Percentiles rank a stretch among this genome's conserved stretches.
Evolutionary conservation across 1,139 yeast genomes (phyloP).

Genomic region (Geotrichum cucujoidarum): DNA sequence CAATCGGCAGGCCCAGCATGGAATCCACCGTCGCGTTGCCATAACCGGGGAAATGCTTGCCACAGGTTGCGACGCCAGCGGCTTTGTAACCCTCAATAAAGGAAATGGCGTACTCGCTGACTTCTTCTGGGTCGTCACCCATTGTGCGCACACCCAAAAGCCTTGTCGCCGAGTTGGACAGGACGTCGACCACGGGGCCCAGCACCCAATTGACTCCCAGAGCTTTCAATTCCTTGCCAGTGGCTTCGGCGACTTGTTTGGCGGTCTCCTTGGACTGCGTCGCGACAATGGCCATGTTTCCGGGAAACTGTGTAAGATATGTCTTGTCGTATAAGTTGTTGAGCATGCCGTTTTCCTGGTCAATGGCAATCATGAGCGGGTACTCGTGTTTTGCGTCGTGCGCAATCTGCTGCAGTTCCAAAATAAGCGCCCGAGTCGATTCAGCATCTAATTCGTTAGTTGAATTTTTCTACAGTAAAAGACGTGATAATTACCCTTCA

Average conservation of each 20-base stretch:
- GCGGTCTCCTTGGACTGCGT: slow-evolving; percentile 50
- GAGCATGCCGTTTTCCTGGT: slow-evolving; percentile 49
- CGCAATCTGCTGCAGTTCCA: slow-evolving; percentile 55
- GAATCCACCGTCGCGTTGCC: slow-evolving; percentile 60
- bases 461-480: background rate
- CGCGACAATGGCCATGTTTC: slow-evolving; percentile 63
- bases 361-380: slow-evolving; percentile 46
- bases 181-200: slow-evolving; percentile 64
- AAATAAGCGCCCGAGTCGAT: slow-evolving; percentile 49
- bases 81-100: slow-evolving; percentile 52
- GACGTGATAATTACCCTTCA: slow-evolving; percentile 27
- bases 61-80: slow-evolving; percentile 55
- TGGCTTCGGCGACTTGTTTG: slow-evolving; percentile 51
- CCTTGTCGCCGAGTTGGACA: slow-evolving; percentile 53
- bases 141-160: slow-evolving; percentile 59
- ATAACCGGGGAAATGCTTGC: slow-evolving; percentile 65
- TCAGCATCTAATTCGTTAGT: slow-evolving; percentile 38
- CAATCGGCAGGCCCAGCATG: slow-evolving; percentile 54
- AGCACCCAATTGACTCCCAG: slow-evolving; percentile 55
- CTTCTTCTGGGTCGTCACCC: slow-evolving; percentile 59
- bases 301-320: slow-evolving; percentile 55
- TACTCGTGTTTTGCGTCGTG: slow-evolving; percentile 48
- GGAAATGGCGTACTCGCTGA: slow-evolving; percentile 50
- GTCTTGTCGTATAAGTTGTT: slow-evolving; percentile 54
- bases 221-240: slow-evolving; percentile 50